Evolutionary conservation across 352 stramenopile species (phyloP), one percentile per base, ranked within the genome.

Genomic region (Pythium graminicola): DNA sequence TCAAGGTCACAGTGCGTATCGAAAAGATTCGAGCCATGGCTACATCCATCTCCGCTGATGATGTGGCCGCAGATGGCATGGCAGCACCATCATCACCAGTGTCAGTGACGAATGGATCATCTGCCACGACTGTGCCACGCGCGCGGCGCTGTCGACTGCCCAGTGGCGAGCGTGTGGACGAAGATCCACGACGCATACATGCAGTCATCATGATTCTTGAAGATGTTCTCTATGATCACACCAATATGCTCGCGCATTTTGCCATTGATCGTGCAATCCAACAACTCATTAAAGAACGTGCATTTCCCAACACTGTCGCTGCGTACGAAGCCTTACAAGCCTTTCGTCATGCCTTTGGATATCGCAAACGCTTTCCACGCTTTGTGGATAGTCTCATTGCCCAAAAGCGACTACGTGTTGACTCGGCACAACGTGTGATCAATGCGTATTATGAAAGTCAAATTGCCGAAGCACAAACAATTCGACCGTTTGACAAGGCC

Each of bases 221-320:
- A 48, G 82, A 93, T 63, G 82, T 93, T 31, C 64, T 93, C 31
- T 93, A 89, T 60, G 80, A 91, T 56, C 82, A 93, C 61, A 87
- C 82, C 42, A 73, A 72, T 11, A 80, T 86, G 52, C 72, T 93
- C 28, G 85, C 76, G 35, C 77, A 88, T 55, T 74, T 91, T 45
- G 80, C 82, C 2, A 84, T 88, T 55, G 80, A 89, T 44, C 82
- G 82, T 33, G 82, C 73, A 27, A 69, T 89, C 42, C 72, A 81
- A 36, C 80, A 91, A 57, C 55, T 93, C 38, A 69, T 90, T 11
- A 48, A 49, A 20, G 82, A 93, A 63, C 60, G 61, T 49, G 80
- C 78, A 24, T 93, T 93, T 54, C 54, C 70, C 16, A 88, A 74
- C 42, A 81, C 71, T 9, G 75, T 73, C 1, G 66, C 70, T 5